Evolutionary conservation across 1,139 yeast genomes (phyloP), one percentile per base, ranked within the genome.

Genomic region (Casaregolazyma suthepensis): DNA sequence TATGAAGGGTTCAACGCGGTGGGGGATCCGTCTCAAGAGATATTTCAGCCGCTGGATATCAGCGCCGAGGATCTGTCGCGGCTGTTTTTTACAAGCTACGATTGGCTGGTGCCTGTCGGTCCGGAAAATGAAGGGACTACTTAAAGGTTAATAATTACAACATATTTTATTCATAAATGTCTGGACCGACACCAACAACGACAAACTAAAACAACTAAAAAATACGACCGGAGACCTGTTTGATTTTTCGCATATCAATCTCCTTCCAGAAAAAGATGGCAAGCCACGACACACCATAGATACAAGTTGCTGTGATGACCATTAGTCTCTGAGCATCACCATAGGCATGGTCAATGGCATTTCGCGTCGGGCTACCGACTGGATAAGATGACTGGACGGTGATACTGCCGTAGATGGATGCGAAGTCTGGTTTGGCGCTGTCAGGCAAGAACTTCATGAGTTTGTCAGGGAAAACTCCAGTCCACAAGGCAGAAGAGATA

Each of bases 401-500:
- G 35, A 20, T 15, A 43, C 52, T 51, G 6, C 50, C 52, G 47
- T 56, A 57, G 44, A 57, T 57, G 18, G 43, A 15, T 13, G 45
- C 49, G 12, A 50, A 45, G 31, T 47, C 37, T 1, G 50, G 19
- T 50, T 23, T 6, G 13, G 57, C 55, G 10, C 45, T 44, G 10
- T 48, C 56, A 12, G 64, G 64, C n/a, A 61, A 54, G 43, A 52
- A 54, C 46, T 53, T 54, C 17, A 35, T 52, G 12, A 61, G 55
- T 10, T 62, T 57, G 3, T 47, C 31, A 20, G 65, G 64, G 57
- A 68, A 64, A 13, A 54, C 56, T 54, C 62, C 56, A 37, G 60
- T 59, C 62, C 65, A 67, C 54, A 69, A 61, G n/a, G 71, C 70
- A 49, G 63, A 67, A 19, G 69, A 53, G 37, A 68, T 60, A 15